Evolutionary conservation across 805 yeast species (phyloP).

Genomic region (Lipomyces anomalus): DNA sequence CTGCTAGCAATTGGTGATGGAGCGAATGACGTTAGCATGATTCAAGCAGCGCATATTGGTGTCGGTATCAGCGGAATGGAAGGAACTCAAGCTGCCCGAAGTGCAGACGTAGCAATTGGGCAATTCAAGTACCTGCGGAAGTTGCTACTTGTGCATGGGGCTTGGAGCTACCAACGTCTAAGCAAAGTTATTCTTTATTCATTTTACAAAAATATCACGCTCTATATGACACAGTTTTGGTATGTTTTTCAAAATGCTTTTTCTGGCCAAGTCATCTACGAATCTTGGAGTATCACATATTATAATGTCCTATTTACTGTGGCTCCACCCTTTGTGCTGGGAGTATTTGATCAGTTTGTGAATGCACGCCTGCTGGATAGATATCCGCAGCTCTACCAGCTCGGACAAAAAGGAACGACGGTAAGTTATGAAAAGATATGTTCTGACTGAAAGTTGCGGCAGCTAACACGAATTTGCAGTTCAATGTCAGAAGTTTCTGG

Average conservation of each 20-base stretch:
- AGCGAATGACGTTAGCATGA: conserved; percentile 98
- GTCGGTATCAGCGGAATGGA: conserved; percentile 99
- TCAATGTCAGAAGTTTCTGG: conserved; percentile 91
- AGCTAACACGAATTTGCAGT: conserved; percentile 28
- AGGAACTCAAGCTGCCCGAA: conserved; percentile 98
- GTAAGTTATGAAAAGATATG: conserved; percentile 7
- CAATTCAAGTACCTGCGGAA: conserved; percentile 85
- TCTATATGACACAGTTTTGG: conserved; percentile 99
- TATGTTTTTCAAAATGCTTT: conserved; percentile 86
- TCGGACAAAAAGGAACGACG: conserved; percentile 84
- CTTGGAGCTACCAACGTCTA: conserved; percentile 96
- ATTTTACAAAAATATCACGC: conserved; percentile 89
- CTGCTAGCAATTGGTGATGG: conserved; percentile 96
- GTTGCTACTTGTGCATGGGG: conserved; percentile 84
- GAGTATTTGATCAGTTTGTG: conserved; percentile 94
- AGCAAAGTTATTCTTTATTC: conserved; percentile 90
- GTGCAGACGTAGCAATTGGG: conserved; percentile 96
- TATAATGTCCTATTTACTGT: conserved; percentile 94
- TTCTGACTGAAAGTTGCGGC: not conserved
- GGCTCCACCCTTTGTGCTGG: conserved; percentile 91
- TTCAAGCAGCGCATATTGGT: conserved; percentile 98
- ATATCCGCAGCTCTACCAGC: conserved; percentile 85
- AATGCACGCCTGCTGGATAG: conserved; percentile 82
- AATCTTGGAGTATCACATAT: conserved; percentile 95
- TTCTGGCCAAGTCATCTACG: conserved; percentile 93